Conservation (phyloP, 2,329 filamentous ascomycete genomes). For the Pseudopyricularia cyperi region DNA sequence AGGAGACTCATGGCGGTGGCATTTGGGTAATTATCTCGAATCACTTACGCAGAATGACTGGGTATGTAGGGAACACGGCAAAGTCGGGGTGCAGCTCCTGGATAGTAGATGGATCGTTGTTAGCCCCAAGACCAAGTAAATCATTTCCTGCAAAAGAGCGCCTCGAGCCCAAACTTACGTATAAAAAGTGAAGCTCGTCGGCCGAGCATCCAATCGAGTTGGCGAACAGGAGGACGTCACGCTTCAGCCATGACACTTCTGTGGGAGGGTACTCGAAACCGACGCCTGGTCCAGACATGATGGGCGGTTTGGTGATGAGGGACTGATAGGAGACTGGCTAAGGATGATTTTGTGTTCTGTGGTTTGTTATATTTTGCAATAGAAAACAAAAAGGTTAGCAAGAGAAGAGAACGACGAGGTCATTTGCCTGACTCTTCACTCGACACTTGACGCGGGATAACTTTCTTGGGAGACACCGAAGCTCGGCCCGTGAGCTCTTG, state of each 20-base stretch:
- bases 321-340: not conserved
- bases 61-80: slow-evolving; percentile 78
- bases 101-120: not conserved
- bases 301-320: slow-evolving; percentile 8
- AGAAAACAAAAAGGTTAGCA: not conserved
- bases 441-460: not conserved
- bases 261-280: slow-evolving; percentile 70
- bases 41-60: slow-evolving; percentile 61
- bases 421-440: not conserved
- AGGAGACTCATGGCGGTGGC: no score
- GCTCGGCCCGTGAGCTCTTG: not conserved
- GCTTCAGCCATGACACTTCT: slow-evolving; percentile 74
- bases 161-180: slow-evolving; percentile 37
- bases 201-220: slow-evolving; percentile 71
- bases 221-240: slow-evolving; percentile 81
- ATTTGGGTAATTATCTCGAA: no score
- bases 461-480: not conserved
- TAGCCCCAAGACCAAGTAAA: not conserved
- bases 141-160: not conserved
- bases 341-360: not conserved
- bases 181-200: slow-evolving; percentile 90
- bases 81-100: slow-evolving; percentile 84
- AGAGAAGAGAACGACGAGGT: not conserved
- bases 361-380: not conserved
- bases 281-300: slow-evolving; percentile 39